Conservation (phyloP, 177 flowering plant species). For the Telopea speciosissima region DNA sequence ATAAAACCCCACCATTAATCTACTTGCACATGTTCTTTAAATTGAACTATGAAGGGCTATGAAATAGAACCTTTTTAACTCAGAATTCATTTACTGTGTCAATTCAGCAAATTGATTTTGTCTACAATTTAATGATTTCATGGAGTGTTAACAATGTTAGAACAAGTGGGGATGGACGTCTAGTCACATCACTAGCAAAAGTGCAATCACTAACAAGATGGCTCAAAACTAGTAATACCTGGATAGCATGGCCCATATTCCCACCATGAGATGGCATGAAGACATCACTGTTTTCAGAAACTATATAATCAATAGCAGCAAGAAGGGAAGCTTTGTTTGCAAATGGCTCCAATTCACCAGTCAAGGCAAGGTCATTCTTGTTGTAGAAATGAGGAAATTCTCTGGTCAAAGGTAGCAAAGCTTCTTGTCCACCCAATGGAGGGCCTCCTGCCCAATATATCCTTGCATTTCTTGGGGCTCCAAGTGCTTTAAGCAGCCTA, state of each 20-base stretch:
- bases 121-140: too few relatives aligned
- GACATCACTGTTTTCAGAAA: conserved; percentile 62
- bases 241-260: conserved; percentile 67
- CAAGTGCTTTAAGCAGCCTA: conserved; percentile 65
- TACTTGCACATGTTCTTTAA: not conserved
- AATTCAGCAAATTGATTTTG: too few relatives aligned
- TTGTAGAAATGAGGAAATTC: conserved; percentile 51
- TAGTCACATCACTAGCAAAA: not conserved
- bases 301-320: conserved; percentile 80
- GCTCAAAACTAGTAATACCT: conserved; percentile 24
- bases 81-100: too few relatives aligned
- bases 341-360: conserved; percentile 48
- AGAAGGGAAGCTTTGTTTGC: conserved; percentile 41
- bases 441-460: conserved; percentile 68
- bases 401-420: conserved; percentile 41
- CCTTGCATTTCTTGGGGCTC: conserved; percentile 48
- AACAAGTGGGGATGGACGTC: not conserved
- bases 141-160: not conserved
- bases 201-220: not conserved
- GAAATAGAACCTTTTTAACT: not conserved
- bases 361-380: conserved; percentile 45
- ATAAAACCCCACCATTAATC: not conserved
- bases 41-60: not conserved
- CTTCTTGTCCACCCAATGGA: conserved; percentile 55
- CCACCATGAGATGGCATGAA: conserved; percentile 82